These are phyloP conservation scores for Trichoderma gamsii DNA, from an alignment of 495 filamentous ascomycete species.

Conservation along the genomic window DNA sequence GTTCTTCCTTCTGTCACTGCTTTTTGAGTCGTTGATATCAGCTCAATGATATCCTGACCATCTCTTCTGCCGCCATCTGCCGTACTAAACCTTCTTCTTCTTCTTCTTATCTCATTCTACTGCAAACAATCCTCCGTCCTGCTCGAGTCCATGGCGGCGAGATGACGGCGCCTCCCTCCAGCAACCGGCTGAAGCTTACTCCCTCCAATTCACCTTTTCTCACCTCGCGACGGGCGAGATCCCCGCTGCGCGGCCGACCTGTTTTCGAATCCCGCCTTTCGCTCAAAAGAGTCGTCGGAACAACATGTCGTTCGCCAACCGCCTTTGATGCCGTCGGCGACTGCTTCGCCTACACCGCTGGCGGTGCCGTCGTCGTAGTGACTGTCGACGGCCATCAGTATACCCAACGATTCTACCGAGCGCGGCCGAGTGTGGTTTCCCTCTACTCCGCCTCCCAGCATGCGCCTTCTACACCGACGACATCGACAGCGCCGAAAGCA, in stretches of 20 bases:
- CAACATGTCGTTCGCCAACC: slow-evolving; percentile 75
- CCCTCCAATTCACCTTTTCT: slow-evolving; percentile 72
- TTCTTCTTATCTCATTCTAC: background rate
- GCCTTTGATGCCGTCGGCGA: slow-evolving; percentile 77
- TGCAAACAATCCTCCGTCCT: background rate
- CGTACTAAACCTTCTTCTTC: background rate
- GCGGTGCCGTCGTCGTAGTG: slow-evolving; percentile 87
- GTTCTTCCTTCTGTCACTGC: background rate
- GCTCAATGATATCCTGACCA: background rate
- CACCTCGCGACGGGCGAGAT: slow-evolving; percentile 50
- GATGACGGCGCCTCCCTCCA: slow-evolving; percentile 52
- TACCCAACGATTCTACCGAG: slow-evolving; percentile 83
- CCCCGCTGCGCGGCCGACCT: slow-evolving; percentile 47
- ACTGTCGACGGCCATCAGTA: slow-evolving; percentile 68
- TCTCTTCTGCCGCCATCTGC: background rate
- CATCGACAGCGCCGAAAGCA: slow-evolving; percentile 55
- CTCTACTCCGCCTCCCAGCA: slow-evolving; percentile 42
- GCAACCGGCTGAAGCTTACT: slow-evolving; percentile 64
- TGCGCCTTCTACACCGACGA: slow-evolving; percentile 39
- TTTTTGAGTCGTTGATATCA: background rate
- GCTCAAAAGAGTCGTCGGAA: slow-evolving; percentile 79
- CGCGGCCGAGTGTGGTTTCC: slow-evolving; percentile 69
- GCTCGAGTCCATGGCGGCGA: slow-evolving; percentile 44
- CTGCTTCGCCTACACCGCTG: slow-evolving; percentile 84
- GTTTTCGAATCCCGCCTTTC: slow-evolving; percentile 53